phyloP scores from a whole-genome alignment of 2,329 filamentous ascomycete genomes.

The Clonostachys solani region DNA sequence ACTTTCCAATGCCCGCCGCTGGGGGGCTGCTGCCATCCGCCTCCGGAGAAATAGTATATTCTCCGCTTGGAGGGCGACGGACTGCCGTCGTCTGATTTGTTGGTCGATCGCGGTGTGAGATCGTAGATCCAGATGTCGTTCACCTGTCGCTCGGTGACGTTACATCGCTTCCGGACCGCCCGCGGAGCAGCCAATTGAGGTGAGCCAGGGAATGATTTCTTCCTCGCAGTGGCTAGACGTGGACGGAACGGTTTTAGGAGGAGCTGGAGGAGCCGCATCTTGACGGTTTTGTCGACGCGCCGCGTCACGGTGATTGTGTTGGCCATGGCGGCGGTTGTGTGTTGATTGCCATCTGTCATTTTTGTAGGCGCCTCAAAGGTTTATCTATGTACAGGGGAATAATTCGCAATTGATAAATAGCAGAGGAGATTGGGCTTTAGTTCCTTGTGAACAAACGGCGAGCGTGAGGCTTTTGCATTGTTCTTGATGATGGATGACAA shows the following conservation, averaged over 20 bases:
- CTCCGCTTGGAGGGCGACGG: conserved; percentile 2
- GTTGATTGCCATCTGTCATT: too few species aligned
- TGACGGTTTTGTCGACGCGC: conserved; percentile 1
- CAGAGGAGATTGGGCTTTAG: too few species aligned
- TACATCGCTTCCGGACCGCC: background rate
- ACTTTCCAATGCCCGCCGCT: conserved; percentile 47
- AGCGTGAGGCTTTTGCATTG: too few species aligned
- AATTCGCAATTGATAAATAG: too few species aligned
- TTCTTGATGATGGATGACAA: too few species aligned
- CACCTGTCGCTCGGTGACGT: conserved; percentile 4
- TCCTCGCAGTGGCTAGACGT: background rate
- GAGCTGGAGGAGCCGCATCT: conserved; percentile 2
- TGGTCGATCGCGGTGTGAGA: background rate
- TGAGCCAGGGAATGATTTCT: background rate
- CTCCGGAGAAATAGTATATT: conserved; percentile 52
- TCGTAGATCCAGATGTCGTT: conserved; percentile 19
- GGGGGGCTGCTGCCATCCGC: conserved; percentile 49
- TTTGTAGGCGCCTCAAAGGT: too few species aligned
- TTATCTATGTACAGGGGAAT: too few species aligned
- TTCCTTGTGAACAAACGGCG: too few species aligned
- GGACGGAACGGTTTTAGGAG: conserved; percentile 4
- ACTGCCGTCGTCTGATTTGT: conserved; percentile 7
- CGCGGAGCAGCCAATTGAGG: conserved; percentile 1
- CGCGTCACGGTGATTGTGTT: background rate
- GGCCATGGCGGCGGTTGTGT: too few species aligned